Conservation (phyloP, 345 rosid species). For the Arabis alpina region DNA sequence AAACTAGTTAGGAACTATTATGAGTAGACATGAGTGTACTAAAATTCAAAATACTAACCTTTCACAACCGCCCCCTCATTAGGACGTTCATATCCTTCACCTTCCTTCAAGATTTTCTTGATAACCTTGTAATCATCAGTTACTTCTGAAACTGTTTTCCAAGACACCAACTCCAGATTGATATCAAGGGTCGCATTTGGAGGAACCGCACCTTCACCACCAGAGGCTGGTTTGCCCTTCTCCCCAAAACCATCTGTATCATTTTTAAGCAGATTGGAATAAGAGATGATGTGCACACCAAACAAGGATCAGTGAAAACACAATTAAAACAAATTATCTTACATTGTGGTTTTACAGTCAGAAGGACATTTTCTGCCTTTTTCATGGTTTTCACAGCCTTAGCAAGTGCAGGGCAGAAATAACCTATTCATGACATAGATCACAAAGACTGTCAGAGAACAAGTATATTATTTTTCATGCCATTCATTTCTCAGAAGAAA, state of each 20-base stretch:
- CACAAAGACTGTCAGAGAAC: neutral
- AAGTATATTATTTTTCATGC: neutral
- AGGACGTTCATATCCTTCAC: slow-evolving; percentile 86
- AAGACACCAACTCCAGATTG: slow-evolving; percentile 70
- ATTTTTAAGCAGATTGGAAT: neutral
- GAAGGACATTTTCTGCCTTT: slow-evolving; percentile 72
- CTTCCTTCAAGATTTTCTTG: slow-evolving; percentile 83
- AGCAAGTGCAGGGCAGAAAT: slow-evolving; percentile 82
- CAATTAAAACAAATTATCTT: neutral
- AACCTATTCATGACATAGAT: slow-evolving; percentile 48
- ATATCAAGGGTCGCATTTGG: slow-evolving; percentile 75
- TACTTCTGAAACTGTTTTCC: slow-evolving; percentile 85
- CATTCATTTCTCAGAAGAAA: neutral
- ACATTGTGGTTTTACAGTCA: slow-evolving; percentile 68
- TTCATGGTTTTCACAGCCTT: slow-evolving; percentile 94
- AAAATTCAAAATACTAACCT: slow-evolving; percentile 46
- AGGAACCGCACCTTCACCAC: slow-evolving; percentile 68
- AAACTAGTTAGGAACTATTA: slow-evolving; percentile 1
- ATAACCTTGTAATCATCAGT: slow-evolving; percentile 83
- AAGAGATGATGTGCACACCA: neutral
- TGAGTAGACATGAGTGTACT: neutral
- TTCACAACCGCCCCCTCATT: slow-evolving; percentile 78
- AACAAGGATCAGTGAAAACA: neutral
- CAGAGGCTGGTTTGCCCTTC: slow-evolving; percentile 68
- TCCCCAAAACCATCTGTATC: slow-evolving; percentile 88